phyloP scores from a whole-genome alignment of 192 early-diverging fungal species.

The Spizellomyces sp. region DNA sequence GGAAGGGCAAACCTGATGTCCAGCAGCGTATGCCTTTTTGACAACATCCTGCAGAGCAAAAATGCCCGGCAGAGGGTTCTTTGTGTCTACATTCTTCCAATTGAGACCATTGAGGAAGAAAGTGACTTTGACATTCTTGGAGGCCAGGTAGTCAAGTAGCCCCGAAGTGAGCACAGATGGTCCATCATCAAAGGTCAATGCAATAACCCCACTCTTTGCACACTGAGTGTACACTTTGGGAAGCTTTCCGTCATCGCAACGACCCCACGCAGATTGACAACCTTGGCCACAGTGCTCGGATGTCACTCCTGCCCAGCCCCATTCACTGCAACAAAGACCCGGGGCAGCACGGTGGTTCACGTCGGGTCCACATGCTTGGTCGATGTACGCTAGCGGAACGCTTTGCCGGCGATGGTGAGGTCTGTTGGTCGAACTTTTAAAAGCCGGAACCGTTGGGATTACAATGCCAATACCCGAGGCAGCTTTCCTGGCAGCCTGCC shows the following conservation, averaged over 20 bases:
- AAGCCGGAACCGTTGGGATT: background rate
- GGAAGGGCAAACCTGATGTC: background rate
- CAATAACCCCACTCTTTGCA: background rate
- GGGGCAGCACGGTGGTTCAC: background rate
- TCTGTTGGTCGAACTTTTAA: background rate
- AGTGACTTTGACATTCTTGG: conserved; percentile 51
- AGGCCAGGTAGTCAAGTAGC: conserved; percentile 48
- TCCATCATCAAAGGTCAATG: conserved; percentile 67
- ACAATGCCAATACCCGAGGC: background rate
- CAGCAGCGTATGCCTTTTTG: background rate
- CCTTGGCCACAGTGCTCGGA: conserved; percentile 20
- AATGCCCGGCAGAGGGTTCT: background rate
- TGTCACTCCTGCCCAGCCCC: conserved; percentile 23
- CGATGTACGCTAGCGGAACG: background rate
- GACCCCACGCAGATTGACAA: conserved; percentile 4
- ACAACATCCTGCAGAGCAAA: background rate
- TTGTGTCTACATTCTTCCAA: conserved; percentile 25
- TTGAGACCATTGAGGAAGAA: conserved; percentile 68
- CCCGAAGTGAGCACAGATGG: conserved; percentile 49
- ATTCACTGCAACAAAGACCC: conserved; percentile 21
- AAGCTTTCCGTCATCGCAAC: conserved; percentile 2
- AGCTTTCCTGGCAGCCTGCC: background rate
- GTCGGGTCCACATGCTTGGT: background rate
- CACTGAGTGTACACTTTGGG: background rate
- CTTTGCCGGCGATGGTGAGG: background rate